These are phyloP conservation scores for Lasiosphaeria ovina DNA, from an alignment of 495 filamentous ascomycete species.

Conservation along the genomic window DNA sequence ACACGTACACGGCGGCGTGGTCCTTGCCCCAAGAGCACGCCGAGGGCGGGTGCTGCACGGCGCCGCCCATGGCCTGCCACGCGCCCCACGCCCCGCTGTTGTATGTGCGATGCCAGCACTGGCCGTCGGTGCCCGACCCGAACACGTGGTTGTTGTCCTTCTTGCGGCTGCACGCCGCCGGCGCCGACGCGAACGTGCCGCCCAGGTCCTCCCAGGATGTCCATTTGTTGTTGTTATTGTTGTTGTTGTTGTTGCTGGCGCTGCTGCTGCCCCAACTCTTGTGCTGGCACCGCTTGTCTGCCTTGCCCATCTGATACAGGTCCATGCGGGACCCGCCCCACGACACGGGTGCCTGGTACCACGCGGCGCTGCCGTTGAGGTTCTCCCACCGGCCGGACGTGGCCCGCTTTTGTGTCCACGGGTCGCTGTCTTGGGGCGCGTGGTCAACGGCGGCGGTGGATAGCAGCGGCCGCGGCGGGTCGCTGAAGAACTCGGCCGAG, in stretches of 20 bases:
- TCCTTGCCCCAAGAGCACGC: constrained; percentile 18
- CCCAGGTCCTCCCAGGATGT: constrained; percentile 21
- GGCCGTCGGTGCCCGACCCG: constrained; percentile 25
- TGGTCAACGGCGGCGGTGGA: not conserved
- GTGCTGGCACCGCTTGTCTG: constrained; percentile 19
- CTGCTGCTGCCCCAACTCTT: constrained; percentile 6
- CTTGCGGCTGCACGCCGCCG: constrained; percentile 20
- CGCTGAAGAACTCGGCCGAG: constrained; percentile 19
- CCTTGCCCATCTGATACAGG: constrained; percentile 17
- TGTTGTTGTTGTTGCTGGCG: constrained; percentile 1
- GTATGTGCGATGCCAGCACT: constrained; percentile 22
- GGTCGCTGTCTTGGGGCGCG: not conserved
- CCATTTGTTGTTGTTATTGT: constrained; percentile 7
- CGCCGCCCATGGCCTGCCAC: constrained; percentile 25
- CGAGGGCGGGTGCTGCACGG: constrained; percentile 19
- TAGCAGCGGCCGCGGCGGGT: constrained; percentile 8
- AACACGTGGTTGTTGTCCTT: constrained; percentile 21
- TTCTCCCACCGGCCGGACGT: constrained; percentile 23
- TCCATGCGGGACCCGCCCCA: constrained; percentile 20
- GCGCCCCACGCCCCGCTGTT: constrained; percentile 11
- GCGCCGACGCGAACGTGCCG: constrained; percentile 18
- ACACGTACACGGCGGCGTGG: constrained; percentile 19
- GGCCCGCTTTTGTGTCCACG: constrained; percentile 9
- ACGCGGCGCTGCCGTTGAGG: constrained; percentile 14
- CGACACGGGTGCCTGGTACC: constrained; percentile 16